Evolutionary conservation across 352 stramenopile species (phyloP), one percentile per base, ranked within the genome.

Genomic region (Plasmopara muralis): DNA sequence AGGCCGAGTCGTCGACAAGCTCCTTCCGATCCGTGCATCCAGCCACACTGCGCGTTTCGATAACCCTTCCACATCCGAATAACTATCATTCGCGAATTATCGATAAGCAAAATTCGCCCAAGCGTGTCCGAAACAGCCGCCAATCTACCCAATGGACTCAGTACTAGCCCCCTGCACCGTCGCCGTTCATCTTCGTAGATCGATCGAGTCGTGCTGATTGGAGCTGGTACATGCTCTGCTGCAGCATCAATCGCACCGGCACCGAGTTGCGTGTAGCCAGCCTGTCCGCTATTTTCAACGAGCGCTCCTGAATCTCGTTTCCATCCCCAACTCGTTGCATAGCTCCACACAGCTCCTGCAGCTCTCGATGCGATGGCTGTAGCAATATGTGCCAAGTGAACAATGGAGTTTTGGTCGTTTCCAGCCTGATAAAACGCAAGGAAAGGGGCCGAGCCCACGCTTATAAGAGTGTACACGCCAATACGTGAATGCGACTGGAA

Each of bases 31-130:
- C 74, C 74, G 56, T 90, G 77, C 74, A 93, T 90, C 83, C 83
- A 93, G 0, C 72, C 83, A 15, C 66, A 79, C 47, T 93, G 83
- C 1, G 80, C 83, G 55, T 89, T 87, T 5, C 83, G 78, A 57
- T 93, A 93, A 8, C 83, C 83, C 67, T 93, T 93, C 83, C 83
- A 93, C 70, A 93, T 88, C 16, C 83, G 76, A 58, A 91, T 84
- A 13, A 91, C 57, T 25, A 85, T 65, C 83, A 93, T 91, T 30
- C 78, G 72, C 31, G 66, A 77, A 2, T 78, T 93, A 50, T 93
- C 83, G 2, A 93, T 63, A 30, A 93, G 57, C 41, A 90, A 35
- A 57, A 93, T 77, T 9, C 83, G 71, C 4, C 83, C 83, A 30
- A 93, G 58, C 5, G 80, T 86, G 48, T 93, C 83, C 9, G 79